A percentile compares a stretch with the other conserved stretches of the same genome.
These are phyloP conservation scores for Vaccinium macrocarpon DNA, from an alignment of 148 eudicot species.

Conservation along the genomic window DNA sequence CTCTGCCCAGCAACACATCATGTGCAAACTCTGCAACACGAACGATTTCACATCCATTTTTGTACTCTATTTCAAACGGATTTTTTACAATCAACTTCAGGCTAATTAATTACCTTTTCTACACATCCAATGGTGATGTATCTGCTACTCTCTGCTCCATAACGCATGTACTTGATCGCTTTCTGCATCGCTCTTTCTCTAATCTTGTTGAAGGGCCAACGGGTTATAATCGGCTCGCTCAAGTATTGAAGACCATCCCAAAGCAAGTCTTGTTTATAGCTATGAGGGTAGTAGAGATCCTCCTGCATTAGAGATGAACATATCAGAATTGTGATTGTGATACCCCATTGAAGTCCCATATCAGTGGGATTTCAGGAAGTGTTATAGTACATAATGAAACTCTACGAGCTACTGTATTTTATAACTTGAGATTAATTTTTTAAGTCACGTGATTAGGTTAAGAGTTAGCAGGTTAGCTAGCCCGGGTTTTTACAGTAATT, in stretches of 20 bases:
- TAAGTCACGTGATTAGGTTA: too few relatives aligned
- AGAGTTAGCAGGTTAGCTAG: too few relatives aligned
- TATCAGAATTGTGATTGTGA: background rate
- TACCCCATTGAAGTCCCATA: background rate
- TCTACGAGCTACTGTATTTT: too few relatives aligned
- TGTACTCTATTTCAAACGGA: background rate
- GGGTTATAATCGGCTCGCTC: slow-evolving; percentile 29
- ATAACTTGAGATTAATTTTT: too few relatives aligned
- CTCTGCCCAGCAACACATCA: slow-evolving; percentile 60
- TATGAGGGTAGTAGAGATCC: slow-evolving; percentile 37
- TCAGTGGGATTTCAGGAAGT: too few relatives aligned
- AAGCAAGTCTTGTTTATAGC: slow-evolving; percentile 32
- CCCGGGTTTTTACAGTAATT: too few relatives aligned
- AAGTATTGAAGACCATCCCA: slow-evolving; percentile 38
- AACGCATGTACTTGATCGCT: slow-evolving; percentile 34
- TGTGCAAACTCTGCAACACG: slow-evolving; percentile 39
- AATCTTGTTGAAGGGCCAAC: slow-evolving; percentile 35
- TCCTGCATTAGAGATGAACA: slow-evolving; percentile 21
- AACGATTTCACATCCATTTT: background rate
- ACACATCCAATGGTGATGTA: slow-evolving; percentile 42
- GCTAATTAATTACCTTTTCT: slow-evolving; percentile 23
- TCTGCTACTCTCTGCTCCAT: slow-evolving; percentile 31
- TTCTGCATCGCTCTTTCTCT: slow-evolving; percentile 32
- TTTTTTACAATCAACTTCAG: background rate
- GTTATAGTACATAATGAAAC: too few relatives aligned